Base-by-base conservation (phyloP, 257 asterid genomes). In the Solanum lycopersicoides region DNA sequence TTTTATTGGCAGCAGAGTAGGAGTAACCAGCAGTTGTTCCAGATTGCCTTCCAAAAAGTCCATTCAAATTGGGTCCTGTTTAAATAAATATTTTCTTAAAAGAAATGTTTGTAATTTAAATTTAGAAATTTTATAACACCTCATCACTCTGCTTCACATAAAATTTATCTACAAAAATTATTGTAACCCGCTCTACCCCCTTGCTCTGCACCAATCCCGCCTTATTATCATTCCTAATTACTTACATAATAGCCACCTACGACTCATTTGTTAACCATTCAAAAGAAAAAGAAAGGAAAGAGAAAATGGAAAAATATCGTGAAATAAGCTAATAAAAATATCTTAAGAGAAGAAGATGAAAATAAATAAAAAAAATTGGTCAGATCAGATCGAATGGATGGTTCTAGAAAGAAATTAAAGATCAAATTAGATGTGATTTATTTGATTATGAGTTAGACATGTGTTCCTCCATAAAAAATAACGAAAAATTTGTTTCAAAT, bases 21-120 rank as follows among this genome's bases (percentile, higher is more conserved):
- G 98, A 95, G 89, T 95, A 96, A 21, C 98, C 99, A 18, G 97
- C 88, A 76, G 98, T 93, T 18, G 98, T 95, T 20, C 98, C 99
- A 53, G 98, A 95, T 76, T 94, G 99, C 86, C 98, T 93, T 82
- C 98, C 99, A 75, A 96, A 95, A 20, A 96, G 98, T n/a, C 98
- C 99, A 84, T 92, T 95, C 98, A 96, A 91, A 83, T 96, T 96
- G 47, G 99, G 99, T n/a, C 99, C 99, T 96, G 85, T 63, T 63
- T 10, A n/a, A 9, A 63, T 63, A 23, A 21, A 63, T 16, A 63
- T 23, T 50, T 16, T n/a, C 16, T 53, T 53, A 53, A 53, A 53
- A 53, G 23, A 53, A 53, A 53, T 23, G 6, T 6, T 15, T 53
- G n/a, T 16, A 53, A 53, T 53, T 53, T 53, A 16, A 53, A 53